Conservation (phyloP, 257 asterid species). For the Linaria vulgaris region DNA sequence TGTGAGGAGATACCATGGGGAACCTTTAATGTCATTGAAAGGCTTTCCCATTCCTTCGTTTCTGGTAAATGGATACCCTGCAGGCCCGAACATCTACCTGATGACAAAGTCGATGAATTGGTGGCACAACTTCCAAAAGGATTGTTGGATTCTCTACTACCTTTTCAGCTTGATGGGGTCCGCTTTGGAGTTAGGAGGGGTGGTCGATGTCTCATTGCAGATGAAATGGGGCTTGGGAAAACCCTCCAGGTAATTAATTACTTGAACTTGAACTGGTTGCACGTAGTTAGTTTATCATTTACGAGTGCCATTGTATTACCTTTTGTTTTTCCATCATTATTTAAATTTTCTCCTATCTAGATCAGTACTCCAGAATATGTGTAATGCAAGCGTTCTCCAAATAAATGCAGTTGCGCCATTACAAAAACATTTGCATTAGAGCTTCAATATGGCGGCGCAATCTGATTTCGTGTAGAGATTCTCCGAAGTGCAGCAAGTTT, state of each 20-base stretch:
- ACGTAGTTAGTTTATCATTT: neutral
- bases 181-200: slow-evolving; percentile 90
- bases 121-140: slow-evolving; percentile 62
- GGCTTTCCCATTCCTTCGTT: slow-evolving; percentile 56
- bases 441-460: neutral
- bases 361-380: slow-evolving; percentile 2
- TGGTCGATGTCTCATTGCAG: slow-evolving; percentile 94
- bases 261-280: slow-evolving; percentile 3
- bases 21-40: slow-evolving; percentile 74
- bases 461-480: too few species aligned
- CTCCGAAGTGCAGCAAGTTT: too few species aligned
- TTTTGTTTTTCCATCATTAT: too few species aligned
- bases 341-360: too few species aligned
- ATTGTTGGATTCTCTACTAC: slow-evolving; percentile 57
- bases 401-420: neutral
- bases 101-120: slow-evolving; percentile 76
- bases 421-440: slow-evolving; percentile 11
- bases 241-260: slow-evolving; percentile 69
- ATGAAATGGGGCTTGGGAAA: slow-evolving; percentile 99
- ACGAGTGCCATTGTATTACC: slow-evolving; percentile 2
- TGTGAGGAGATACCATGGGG: slow-evolving; percentile 93
- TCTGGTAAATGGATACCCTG: slow-evolving; percentile 77
- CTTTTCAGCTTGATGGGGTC: slow-evolving; percentile 93
- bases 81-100: slow-evolving; percentile 86
- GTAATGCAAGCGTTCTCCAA: neutral